Evolutionary conservation across 129 eudicot genomes (phyloP), one percentile per base, ranked within the genome.

Genomic region (Flaveria linearis): DNA sequence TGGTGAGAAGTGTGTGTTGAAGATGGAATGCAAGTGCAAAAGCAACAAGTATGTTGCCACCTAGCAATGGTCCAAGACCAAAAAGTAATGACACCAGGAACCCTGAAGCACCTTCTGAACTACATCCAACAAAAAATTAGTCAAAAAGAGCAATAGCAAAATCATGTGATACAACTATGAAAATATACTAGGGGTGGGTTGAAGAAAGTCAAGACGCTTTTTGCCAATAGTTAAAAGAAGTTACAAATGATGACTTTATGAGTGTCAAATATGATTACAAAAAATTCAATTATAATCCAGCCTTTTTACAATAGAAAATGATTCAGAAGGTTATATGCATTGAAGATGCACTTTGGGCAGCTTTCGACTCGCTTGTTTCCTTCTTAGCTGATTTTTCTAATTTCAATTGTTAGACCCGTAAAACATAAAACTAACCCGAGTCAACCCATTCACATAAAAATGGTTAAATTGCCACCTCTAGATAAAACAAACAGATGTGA

Each of bases 1-100:
- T 88, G 33, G 91, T 90, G 68, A 93, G 96, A 64, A 90, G 87
- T 4, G 98, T 70, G 26, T 90, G 97, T 62, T 84, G 98, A 55
- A 93, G 96, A 58, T 73, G 91, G 74, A 90, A 90, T 3, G 91
- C 87, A 16, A 90, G 85, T 51, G 97, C 92, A 50, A 90, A 88
- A 51, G 96, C 87, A 15, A 93, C 91, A 6, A 93, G 91, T 51
- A 90, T 72, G 50, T 85, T 74, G 61, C 98, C 98, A 53, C 98
- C 98, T 18, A 93, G 86, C 16, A 93, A 81, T n/a, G 98, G 98
- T 7, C 98, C 98, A 2, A 93, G 92, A 68, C 98, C 97, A 57
- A 93, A 93, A 30, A 93, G 95, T 16, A 93, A 81, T 0, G 97
- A 90, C 10, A 93, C 96, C 18, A 93, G 81, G 69, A 93, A 93